phyloP scores from a whole-genome alignment of 306 rosid genomes.

The Sicyos edulis region DNA sequence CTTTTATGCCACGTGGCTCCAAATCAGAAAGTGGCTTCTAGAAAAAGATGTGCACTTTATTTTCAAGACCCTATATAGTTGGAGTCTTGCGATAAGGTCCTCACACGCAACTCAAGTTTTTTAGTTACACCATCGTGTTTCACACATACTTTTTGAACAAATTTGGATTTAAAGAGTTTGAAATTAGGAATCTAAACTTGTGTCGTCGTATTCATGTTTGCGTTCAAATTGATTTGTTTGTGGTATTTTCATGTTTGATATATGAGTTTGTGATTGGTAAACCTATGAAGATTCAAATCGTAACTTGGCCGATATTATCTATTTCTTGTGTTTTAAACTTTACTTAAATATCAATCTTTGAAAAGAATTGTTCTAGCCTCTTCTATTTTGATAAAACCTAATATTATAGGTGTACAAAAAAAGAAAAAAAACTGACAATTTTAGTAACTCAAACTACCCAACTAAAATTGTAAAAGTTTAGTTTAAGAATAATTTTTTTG shows the following conservation, averaged over 20 bases:
- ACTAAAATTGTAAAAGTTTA: no score
- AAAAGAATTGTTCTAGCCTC: background rate
- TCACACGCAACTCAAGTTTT: background rate
- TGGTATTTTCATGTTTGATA: background rate
- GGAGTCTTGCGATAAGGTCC: background rate
- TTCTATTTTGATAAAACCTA: no score
- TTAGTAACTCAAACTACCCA: no score
- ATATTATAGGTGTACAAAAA: no score
- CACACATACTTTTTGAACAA: background rate
- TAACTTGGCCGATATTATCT: no score
- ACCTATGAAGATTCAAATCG: background rate
- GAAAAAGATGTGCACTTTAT: background rate
- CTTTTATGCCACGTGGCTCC: background rate
- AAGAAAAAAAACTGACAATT: no score
- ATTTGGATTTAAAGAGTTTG: background rate
- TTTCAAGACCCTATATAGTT: background rate
- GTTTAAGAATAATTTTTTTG: no score
- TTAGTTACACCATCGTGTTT: background rate
- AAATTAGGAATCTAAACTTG: background rate
- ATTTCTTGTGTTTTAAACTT: no score
- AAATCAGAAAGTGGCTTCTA: background rate
- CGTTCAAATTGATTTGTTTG: background rate
- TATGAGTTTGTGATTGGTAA: background rate
- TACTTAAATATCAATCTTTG: no score
- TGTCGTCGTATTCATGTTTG: background rate